Base-by-base conservation (phyloP, 176 grass and related monocot species). In the Themeda triandra region DNA sequence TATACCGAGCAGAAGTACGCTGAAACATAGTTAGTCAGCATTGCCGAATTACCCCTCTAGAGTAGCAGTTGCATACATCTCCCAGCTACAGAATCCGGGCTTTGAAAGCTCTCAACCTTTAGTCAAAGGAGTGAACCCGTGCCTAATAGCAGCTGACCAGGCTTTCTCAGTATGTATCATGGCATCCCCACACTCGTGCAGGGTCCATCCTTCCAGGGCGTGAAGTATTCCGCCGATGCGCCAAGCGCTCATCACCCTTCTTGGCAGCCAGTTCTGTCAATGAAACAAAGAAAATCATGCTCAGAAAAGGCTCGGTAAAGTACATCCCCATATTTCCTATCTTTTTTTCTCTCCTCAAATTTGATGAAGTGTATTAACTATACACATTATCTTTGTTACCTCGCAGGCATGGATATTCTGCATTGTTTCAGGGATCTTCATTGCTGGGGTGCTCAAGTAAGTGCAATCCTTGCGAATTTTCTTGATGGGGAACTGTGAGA, bases 181-280 rank as follows among this genome's bases (percentile, higher is more conserved):
- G 23, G 30, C 75, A 45, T 92, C 84, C 35, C 95, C 95, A 73
- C 92, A 97, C 79, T 97, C 95, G 63, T 97, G 88, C 45, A 31
- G 53, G 62, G 63, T 62, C 92, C 83, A 92, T 39, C 86, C 90
- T 59, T 97, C 95, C 66, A 97, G 75, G 17, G 89, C 88, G 13
- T 97, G 92, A 21, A 94, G 88, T 75, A 97, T 97, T 35, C 95
- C 95, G 1, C 86, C 95, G n/a, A 97, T 83, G 27, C 89, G 90
- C 88, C 86, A 92, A 48, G 95, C 92, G 44, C 95, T 97, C 90
- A 94, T 97, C 32, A 97, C 90, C 88, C 88, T 91, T 89, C 95
- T 91, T 12, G 95, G 95, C 79, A 97, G 42, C 95, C 95, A 97
- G 44, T 97, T 97, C 95, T 97, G 77, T 81, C n/a, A 48, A 63